A percentile compares a stretch with the other conserved stretches of the same genome.
Evolutionary conservation across 225 moss, liverwort and hornwort species (phyloP).

Genomic region (Pseudisothecium myosuroides): DNA sequence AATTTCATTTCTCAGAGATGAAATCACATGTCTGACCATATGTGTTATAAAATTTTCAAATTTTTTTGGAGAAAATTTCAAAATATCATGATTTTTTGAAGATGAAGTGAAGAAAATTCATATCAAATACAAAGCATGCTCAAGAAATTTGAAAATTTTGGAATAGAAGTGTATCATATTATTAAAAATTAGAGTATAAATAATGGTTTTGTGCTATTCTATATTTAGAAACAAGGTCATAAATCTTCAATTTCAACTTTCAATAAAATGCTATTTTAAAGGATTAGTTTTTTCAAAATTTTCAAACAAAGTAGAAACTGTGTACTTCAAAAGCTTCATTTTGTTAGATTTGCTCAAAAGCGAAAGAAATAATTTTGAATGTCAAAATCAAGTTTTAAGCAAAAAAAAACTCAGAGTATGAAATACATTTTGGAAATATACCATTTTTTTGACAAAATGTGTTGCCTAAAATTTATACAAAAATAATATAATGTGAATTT

Average conservation of each 20-base stretch:
- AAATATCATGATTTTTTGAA: no score
- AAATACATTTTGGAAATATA: fast-evolving
- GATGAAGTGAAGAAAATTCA: background rate
- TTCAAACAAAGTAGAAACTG: background rate
- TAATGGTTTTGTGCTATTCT: background rate
- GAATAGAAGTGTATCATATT: no score
- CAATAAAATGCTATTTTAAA: background rate
- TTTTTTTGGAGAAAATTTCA: background rate
- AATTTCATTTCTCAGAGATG: background rate
- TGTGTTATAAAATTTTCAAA: background rate
- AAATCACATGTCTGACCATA: fast-evolving
- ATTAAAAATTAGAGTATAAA: no score
- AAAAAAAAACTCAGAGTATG: background rate
- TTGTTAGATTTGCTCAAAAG: background rate
- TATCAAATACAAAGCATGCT: background rate
- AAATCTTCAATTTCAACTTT: background rate
- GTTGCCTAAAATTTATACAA: background rate
- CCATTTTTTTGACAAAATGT: background rate
- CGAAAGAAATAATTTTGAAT: background rate
- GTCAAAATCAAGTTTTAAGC: background rate
- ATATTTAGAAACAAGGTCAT: fast-evolving
- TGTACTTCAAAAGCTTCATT: background rate
- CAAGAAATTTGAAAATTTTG: fast-evolving
- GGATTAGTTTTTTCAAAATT: background rate
- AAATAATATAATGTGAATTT: background rate